Evolutionary conservation across 495 filamentous ascomycete species (phyloP), one percentile per base, ranked within the genome.

Genomic region (Hyaloscypha bicolor): DNA sequence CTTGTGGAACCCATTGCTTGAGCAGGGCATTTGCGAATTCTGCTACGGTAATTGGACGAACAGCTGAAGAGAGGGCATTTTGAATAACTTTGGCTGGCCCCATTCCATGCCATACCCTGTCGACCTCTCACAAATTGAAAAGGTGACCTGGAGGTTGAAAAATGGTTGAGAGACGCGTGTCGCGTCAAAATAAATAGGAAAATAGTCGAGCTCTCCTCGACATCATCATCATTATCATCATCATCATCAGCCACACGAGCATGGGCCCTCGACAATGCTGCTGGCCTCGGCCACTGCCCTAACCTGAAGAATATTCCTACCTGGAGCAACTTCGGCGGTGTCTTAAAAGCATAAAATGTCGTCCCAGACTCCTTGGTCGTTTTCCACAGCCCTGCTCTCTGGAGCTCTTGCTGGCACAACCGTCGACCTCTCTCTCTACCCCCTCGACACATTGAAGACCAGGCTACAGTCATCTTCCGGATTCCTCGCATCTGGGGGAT

Each of bases 381-480:
- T 83, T 77, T 76, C 80, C 58, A 83, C 77, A n/a, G 78, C 78
- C 66, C 80, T 83, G 62, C 76, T 93, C 78, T 88, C 93, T 61
- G 93, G 92, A 69, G 93, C 87, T 68, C 79, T 95, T 61, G 93
- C 93, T 64, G 93, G 93, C 71, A 92, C 92, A 33, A 93, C 93
- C 0, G 93, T 96, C 77, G 93, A 96, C 81, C 89, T 94, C 74
- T 91, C 91, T 42, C 90, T 96, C 70, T 95, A 90, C 81, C 93
- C 93, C 1, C 90, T 96, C 79, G 93, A 95, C 84, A 96, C 93
- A 0, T 87, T 95, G 71, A 96, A 95, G 79, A 95, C 91, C 57
- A 93, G 95, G 2, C 92, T 98, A 35, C 95, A 98, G 79, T 96
- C 95, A 72, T 85, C 86, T 71, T 75, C 83, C 64, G 92, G 92